A percentile compares a stretch with the other conserved stretches of the same genome.
phyloP scores from a whole-genome alignment of 2,329 filamentous ascomycete genomes.

The Rhinocladiella similis region DNA sequence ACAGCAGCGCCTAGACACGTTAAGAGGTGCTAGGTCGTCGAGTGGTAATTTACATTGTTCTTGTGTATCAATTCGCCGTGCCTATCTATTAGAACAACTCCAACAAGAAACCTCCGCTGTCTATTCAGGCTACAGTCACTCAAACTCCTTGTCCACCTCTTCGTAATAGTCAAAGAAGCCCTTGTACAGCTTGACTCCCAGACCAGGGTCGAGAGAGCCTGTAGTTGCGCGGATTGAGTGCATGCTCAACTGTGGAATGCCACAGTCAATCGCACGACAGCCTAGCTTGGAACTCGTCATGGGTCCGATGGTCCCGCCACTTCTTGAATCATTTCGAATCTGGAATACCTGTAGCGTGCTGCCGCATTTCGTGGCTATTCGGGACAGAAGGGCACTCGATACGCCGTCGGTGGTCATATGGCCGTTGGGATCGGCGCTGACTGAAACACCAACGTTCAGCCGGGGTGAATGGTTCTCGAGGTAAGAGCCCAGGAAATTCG shows the following conservation, averaged over 20 bases:
- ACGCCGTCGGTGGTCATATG: constrained; percentile 95
- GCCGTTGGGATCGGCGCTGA: constrained; percentile 82
- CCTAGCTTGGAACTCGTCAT: constrained; percentile 81
- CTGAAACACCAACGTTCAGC: constrained; percentile 81
- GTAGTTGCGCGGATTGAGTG: constrained; percentile 89
- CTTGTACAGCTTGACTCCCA: constrained; percentile 86
- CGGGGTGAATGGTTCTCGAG: constrained; percentile 82
- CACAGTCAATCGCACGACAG: constrained; percentile 80
- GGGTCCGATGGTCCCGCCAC: constrained; percentile 92
- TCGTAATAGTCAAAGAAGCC: constrained; percentile 87
- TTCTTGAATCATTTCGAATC: constrained; percentile 87
- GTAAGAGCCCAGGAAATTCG: constrained; percentile 85
- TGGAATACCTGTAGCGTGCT: constrained; percentile 83
- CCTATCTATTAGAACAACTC: no score
- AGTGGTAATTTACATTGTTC: no score
- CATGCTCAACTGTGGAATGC: constrained; percentile 91
- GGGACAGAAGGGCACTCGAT: constrained; percentile 75
- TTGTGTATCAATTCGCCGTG: no score
- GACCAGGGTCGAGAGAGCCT: constrained; percentile 78
- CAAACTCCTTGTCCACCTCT: constrained; percentile 79
- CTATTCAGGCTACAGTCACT: constrained; percentile 27
- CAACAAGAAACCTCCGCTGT: no score
- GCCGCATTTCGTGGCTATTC: constrained; percentile 72
- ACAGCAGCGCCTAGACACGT: no score
- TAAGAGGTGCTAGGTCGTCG: no score